Evolutionary conservation across 495 filamentous ascomycete species (phyloP).

Genomic region (Penicillium flavigenum): DNA sequence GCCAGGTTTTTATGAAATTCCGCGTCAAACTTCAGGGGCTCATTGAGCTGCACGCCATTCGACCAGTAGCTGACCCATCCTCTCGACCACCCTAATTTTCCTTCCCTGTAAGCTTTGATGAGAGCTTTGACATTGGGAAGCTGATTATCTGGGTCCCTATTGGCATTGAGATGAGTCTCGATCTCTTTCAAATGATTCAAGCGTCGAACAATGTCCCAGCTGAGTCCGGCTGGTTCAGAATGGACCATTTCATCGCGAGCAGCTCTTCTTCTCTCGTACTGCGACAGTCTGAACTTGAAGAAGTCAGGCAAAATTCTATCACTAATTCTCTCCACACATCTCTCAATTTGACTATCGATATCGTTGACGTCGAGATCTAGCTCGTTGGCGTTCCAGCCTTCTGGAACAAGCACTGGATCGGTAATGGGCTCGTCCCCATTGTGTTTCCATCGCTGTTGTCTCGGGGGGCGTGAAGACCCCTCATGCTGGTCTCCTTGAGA

Average conservation of each 20-base stretch:
- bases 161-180: background rate
- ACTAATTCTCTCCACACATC: slow-evolving; percentile 9
- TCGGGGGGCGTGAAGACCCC: background rate
- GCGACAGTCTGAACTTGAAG: background rate
- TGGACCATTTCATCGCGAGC: background rate
- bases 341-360: slow-evolving; percentile 10
- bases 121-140: slow-evolving; percentile 11
- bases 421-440: background rate
- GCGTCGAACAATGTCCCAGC: background rate
- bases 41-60: background rate
- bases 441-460: slow-evolving; percentile 6
- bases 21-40: background rate
- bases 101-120: background rate
- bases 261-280: background rate
- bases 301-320: slow-evolving; percentile 11
- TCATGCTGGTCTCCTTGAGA: background rate
- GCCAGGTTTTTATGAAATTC: background rate
- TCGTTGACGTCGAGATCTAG: slow-evolving; percentile 6
- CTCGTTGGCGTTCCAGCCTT: slow-evolving; percentile 7
- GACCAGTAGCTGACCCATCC: slow-evolving; percentile 12
- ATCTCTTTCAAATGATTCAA: slow-evolving; percentile 4
- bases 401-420: background rate
- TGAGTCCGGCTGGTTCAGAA: background rate
- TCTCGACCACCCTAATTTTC: background rate
- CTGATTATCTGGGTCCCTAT: slow-evolving; percentile 3